These are phyloP conservation scores for Anisodus tanguticus DNA, from an alignment of 257 asterid genomes.

Conservation along the genomic window DNA sequence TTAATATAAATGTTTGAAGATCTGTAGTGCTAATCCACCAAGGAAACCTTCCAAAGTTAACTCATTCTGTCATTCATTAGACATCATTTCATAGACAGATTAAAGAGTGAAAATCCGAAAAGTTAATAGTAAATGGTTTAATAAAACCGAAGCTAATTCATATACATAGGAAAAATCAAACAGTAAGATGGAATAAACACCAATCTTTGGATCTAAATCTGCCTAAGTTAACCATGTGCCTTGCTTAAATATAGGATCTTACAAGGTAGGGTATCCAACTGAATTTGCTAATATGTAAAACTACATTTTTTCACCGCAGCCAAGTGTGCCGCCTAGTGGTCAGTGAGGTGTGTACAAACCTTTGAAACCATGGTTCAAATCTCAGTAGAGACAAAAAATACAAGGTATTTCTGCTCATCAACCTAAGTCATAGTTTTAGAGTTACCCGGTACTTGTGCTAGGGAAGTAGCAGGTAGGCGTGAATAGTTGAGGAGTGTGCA, in stretches of 20 bases:
- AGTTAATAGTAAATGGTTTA: background rate
- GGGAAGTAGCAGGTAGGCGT: background rate
- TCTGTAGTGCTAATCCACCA: conserved; percentile 2
- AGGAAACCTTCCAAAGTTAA: background rate
- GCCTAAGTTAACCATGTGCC: background rate
- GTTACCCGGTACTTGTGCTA: background rate
- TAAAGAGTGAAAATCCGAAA: background rate
- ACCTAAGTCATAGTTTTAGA: background rate
- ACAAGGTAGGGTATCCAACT: conserved; percentile 23
- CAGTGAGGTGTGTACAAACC: background rate
- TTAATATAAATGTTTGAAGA: background rate
- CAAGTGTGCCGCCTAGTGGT: background rate
- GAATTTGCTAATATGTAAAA: background rate
- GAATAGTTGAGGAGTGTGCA: too few relatives aligned
- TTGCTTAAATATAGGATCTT: background rate
- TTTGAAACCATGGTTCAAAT: background rate
- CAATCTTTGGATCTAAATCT: background rate
- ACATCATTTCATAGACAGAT: background rate
- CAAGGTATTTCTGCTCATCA: background rate
- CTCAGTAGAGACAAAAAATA: background rate
- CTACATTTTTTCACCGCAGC: background rate
- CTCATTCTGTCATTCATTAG: background rate
- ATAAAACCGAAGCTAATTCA: background rate
- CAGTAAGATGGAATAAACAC: conserved; percentile 2
- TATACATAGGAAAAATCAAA: background rate